A percentile compares a stretch with the other conserved stretches of the same genome.
phyloP scores from a whole-genome alignment of 495 filamentous ascomycete genomes.

The Penicillium robsamsonii region DNA sequence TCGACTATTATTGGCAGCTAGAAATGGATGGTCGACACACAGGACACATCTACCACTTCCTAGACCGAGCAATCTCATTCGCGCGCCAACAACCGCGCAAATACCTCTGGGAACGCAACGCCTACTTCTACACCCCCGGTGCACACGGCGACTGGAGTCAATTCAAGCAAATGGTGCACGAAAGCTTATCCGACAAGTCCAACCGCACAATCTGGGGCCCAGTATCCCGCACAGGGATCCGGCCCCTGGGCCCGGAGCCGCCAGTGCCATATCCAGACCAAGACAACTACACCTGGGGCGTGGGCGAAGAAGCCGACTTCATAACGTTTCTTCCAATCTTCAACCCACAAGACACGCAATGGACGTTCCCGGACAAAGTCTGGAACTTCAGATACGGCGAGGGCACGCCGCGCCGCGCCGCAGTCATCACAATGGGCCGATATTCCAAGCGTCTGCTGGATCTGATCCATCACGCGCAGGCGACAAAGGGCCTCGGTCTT shows the following conservation, averaged over 20 bases:
- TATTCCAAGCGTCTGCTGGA: conserved; percentile 54
- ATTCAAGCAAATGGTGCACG: conserved; percentile 52
- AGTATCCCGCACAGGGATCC: conserved; percentile 36
- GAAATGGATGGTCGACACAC: conserved; percentile 71
- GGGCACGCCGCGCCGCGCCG: conserved; percentile 60
- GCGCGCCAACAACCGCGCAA: conserved; percentile 61
- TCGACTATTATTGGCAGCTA: conserved; percentile 75
- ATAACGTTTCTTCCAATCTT: conserved; percentile 71
- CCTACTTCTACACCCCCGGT: conserved; percentile 66
- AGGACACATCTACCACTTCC: conserved; percentile 68
- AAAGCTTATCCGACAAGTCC: conserved; percentile 36
- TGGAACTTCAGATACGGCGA: conserved; percentile 30
- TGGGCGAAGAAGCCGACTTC: conserved; percentile 72
- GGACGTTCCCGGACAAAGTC: conserved; percentile 56
- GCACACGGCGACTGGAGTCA: conserved; percentile 59
- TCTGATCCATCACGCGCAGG: conserved; percentile 27
- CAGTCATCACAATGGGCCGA: conserved; percentile 64
- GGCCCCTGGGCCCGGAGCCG: conserved; percentile 57
- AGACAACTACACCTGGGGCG: conserved; percentile 69
- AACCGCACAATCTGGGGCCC: conserved; percentile 59
- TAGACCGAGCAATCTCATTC: conserved; percentile 59
- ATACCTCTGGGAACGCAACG: conserved; percentile 71
- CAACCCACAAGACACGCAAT: conserved; percentile 61
- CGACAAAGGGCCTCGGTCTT: conserved; percentile 51
- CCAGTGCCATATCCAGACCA: conserved; percentile 52